Evolutionary conservation across 2,329 filamentous ascomycete species (phyloP), one percentile per base, ranked within the genome.

Genomic region (Penicillium sp.): DNA sequence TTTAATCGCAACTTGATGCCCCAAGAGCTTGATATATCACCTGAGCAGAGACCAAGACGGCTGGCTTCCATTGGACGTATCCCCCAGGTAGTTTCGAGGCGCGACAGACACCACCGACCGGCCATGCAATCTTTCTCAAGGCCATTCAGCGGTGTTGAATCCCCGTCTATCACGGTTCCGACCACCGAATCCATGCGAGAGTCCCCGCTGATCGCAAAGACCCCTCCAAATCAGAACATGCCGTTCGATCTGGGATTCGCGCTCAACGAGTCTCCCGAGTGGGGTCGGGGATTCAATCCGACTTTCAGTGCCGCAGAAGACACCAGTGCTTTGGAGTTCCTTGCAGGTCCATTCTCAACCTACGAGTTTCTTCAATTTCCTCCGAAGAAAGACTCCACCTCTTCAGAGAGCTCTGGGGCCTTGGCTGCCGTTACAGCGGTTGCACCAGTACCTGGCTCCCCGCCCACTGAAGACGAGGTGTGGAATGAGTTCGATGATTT

Each of bases 401-500:
- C 80, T 16, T 88, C 89, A 1, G 90, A 79, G 61, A 83, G 84
- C 63, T 91, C 89, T 2, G 75, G 70, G 14, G 85, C 83, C 52
- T 86, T 82, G 59, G 80, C 81, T 11, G 82, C 83, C 5, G 84
- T 86, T 3, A 89, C 86, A 14, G 87, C 89, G 6, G 75, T 91
- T 2, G 78, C 89, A 21, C 88, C 89, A 0, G 76, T 79, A 3
- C 79, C 84, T 1, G 79, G 79, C 43, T 84, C 86, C 4, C 86
- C 85, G 0, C 81, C 87, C 4, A 85, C 78, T 1, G 90, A 95
- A 61, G 93, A 97, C 64, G 93, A 97, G 68, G 83, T 96, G 1
- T 97, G 93, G 93, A 87, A 92, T 48, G 93, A 96, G 73, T 97
- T 95, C 68, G 87, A 97, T 61, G 93, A 97, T 64, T 77, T 97